Conservation (phyloP, 257 asterid genomes). For the Nicotiana obtusifolia region DNA sequence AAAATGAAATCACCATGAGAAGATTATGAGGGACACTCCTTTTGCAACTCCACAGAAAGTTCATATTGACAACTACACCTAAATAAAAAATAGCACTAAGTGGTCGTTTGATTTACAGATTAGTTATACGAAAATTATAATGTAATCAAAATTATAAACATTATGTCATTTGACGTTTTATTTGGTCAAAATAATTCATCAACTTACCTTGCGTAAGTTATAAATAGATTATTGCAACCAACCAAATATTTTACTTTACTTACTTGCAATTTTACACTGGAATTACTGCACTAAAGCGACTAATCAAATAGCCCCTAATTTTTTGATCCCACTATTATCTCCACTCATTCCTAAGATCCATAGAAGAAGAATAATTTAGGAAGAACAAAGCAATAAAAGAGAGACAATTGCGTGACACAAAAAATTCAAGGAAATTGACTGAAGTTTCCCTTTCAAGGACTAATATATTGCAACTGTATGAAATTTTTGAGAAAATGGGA, state of each 20-base stretch:
- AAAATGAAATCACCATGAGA: background rate
- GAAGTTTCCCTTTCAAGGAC: background rate
- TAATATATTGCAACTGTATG: background rate
- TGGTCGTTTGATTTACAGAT: too few species aligned
- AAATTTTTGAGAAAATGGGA: background rate
- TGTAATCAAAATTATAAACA: too few species aligned
- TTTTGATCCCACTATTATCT: too few species aligned
- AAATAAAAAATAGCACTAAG: too few species aligned
- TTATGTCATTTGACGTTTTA: too few species aligned
- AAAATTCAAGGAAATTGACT: background rate
- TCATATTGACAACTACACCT: too few species aligned
- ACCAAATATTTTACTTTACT: background rate
- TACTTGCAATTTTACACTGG: background rate
- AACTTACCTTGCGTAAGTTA: background rate
- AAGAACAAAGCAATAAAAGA: background rate
- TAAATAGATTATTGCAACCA: background rate
- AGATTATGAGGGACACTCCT: background rate
- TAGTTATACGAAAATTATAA: too few species aligned
- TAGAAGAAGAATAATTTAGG: background rate
- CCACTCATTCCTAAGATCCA: background rate
- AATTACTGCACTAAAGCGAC: background rate
- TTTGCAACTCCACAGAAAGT: too few species aligned
- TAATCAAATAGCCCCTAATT: background rate
- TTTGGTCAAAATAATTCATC: background rate
- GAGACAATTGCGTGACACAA: background rate